Evolutionary conservation across 202 grass and related monocot species (phyloP).

Genomic region (Elaeis oleifera): DNA sequence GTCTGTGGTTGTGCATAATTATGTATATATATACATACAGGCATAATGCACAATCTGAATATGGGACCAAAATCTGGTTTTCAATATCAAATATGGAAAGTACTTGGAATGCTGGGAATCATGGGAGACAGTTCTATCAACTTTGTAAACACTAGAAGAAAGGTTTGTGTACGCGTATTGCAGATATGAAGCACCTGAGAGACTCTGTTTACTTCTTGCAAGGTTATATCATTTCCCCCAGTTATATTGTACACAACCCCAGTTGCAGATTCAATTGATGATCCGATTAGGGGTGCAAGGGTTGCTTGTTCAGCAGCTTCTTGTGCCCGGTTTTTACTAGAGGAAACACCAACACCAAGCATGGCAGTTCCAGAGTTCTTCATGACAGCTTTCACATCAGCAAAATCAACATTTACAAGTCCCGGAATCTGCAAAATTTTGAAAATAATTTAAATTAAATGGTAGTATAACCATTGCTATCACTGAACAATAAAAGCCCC

Average conservation of each 20-base stretch:
- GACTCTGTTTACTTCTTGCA: slow-evolving; percentile 95
- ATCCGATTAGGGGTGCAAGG: slow-evolving; percentile 87
- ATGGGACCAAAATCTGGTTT: too few species aligned
- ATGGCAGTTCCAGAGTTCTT: slow-evolving; percentile 93
- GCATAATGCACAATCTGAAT: too few species aligned
- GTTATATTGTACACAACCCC: slow-evolving; percentile 94
- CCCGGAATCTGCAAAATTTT: slow-evolving; percentile 59
- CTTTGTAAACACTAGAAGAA: too few species aligned
- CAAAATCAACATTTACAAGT: slow-evolving; percentile 97
- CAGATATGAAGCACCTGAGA: slow-evolving; percentile 50
- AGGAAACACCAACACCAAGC: slow-evolving; percentile 86
- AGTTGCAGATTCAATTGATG: slow-evolving; percentile 82
- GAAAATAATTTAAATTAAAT: slow-evolving; percentile 6
- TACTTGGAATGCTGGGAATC: too few species aligned
- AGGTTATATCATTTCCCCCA: slow-evolving; percentile 87
- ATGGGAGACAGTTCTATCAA: too few species aligned
- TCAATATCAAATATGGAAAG: too few species aligned
- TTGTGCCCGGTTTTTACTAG: slow-evolving; percentile 83
- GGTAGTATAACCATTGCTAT: not conserved
- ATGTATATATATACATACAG: too few species aligned
- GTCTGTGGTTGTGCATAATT: too few species aligned
- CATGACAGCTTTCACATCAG: slow-evolving; percentile 94
- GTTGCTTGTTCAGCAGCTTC: slow-evolving; percentile 98
- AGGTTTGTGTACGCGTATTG: too few species aligned
- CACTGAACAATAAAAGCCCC: not conserved